Conservation (phyloP, 2,329 filamentous ascomycete species). For the Exophiala lecanii-corni region DNA sequence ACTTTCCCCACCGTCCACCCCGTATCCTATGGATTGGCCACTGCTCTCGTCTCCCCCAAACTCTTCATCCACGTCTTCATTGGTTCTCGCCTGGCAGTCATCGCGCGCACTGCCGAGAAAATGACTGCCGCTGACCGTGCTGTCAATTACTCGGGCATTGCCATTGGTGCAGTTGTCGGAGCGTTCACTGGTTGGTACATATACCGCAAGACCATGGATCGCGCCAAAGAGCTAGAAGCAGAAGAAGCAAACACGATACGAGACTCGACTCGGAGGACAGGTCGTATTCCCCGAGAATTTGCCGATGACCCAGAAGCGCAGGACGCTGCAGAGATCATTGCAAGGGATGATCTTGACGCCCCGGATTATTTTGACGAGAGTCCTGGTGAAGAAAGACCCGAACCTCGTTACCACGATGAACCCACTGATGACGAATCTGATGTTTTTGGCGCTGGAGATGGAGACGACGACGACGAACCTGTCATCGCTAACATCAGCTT, state of each 20-base stretch:
- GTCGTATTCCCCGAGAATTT: slow-evolving; percentile 24
- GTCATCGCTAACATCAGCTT: slow-evolving; percentile 36
- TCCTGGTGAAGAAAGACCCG: slow-evolving; percentile 15
- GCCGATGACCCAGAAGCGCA: slow-evolving; percentile 37
- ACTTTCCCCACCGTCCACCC: slow-evolving; percentile 87
- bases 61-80: slow-evolving; percentile 90
- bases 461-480: slow-evolving; percentile 24
- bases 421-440: slow-evolving; percentile 49
- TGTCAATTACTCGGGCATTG: slow-evolving; percentile 79
- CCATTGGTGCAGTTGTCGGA: slow-evolving; percentile 66
- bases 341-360: slow-evolving; percentile 39
- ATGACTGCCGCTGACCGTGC: slow-evolving; percentile 76
- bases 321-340: slow-evolving; percentile 37
- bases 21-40: slow-evolving; percentile 72
- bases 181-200: slow-evolving; percentile 76
- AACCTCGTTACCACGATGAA: slow-evolving; percentile 47
- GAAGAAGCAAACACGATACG: slow-evolving; percentile 41
- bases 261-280: slow-evolving; percentile 31
- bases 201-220: slow-evolving; percentile 59
- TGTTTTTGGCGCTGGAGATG: slow-evolving; percentile 35
- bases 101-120: slow-evolving; percentile 76
- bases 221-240: slow-evolving; percentile 46
- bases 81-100: slow-evolving; percentile 71
- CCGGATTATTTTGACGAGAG: slow-evolving; percentile 42
- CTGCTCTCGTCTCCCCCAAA: slow-evolving; percentile 77